Evolutionary conservation across 768 basidiomycete species (phyloP).

Genomic region (Termitomyces sp.): DNA sequence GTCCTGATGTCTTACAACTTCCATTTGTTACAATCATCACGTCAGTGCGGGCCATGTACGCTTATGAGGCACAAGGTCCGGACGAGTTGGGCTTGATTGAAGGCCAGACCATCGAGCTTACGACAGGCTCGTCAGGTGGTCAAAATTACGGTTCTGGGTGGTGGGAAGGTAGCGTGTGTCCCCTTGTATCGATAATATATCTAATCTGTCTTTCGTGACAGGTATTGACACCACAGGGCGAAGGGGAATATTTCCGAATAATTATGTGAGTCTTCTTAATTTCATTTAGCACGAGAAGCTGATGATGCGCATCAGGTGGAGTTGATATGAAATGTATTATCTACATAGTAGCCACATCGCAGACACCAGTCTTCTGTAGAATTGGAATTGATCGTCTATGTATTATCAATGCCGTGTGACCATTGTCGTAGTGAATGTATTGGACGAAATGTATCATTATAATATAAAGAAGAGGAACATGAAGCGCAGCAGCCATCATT

Average conservation of each 20-base stretch:
- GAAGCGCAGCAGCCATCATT: neutral
- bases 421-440: neutral
- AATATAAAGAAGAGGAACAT: neutral
- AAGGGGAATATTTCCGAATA: conserved; percentile 84
- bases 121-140: conserved; percentile 55
- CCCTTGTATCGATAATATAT: conserved; percentile 16
- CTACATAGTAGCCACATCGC: neutral
- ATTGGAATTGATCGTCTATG: neutral
- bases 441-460: neutral
- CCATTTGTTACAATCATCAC: conserved; percentile 4
- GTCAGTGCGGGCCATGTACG: conserved; percentile 79
- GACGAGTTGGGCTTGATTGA: conserved; percentile 64
- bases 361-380: neutral
- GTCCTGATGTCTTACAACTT: conserved; percentile 14
- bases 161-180: conserved; percentile 69
- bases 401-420: neutral
- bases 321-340: conserved; percentile 9
- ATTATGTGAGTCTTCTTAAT: conserved; percentile 58
- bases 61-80: conserved; percentile 66
- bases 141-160: conserved; percentile 72
- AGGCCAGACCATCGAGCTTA: conserved; percentile 60
- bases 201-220: conserved; percentile 24
- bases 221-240: conserved; percentile 54
- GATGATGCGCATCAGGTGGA: conserved; percentile 39
- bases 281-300: conserved; percentile 8